Conservation (phyloP, 2,329 filamentous ascomycete genomes). For the Xylariomycetidae sp. region DNA sequence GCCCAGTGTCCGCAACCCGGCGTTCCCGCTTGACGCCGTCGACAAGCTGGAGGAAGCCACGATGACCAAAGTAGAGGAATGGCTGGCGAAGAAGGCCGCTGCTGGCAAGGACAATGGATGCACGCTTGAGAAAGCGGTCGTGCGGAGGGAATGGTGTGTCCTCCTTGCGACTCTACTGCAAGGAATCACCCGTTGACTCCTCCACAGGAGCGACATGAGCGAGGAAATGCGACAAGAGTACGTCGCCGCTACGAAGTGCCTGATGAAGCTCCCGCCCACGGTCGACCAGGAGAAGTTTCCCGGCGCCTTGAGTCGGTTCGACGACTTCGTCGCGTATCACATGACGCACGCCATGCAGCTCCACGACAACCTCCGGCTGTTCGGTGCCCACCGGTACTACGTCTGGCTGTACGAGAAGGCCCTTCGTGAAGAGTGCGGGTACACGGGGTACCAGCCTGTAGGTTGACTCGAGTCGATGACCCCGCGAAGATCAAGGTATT, state of each 20-base stretch:
- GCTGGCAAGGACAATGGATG: slow-evolving; percentile 20
- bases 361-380: slow-evolving; percentile 21
- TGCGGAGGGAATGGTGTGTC: slow-evolving; percentile 25
- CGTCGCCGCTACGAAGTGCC: slow-evolving; percentile 21
- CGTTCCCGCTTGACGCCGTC: slow-evolving; percentile 24
- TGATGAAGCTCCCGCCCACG: slow-evolving; percentile 22
- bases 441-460: slow-evolving; percentile 28
- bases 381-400: slow-evolving; percentile 26
- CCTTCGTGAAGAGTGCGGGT: slow-evolving; percentile 27
- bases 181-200: too few species aligned
- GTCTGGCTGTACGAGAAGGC: slow-evolving; percentile 26
- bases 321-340: slow-evolving; percentile 26
- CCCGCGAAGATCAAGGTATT: too few species aligned
- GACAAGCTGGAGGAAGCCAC: slow-evolving; percentile 23
- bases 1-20: slow-evolving; percentile 19
- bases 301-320: slow-evolving; percentile 24
- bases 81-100: slow-evolving; percentile 17
- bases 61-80: slow-evolving; percentile 23
- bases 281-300: slow-evolving; percentile 18
- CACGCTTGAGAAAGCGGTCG: slow-evolving; percentile 22
- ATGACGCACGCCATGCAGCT: slow-evolving; percentile 24
- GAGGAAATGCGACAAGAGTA: slow-evolving; percentile 23
- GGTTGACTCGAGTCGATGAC: neutral
- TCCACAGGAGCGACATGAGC: slow-evolving; percentile 24
- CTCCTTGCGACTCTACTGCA: neutral